phyloP scores from a whole-genome alignment of 1,284 basidiomycete genomes.

The Inonotus obliquus region DNA sequence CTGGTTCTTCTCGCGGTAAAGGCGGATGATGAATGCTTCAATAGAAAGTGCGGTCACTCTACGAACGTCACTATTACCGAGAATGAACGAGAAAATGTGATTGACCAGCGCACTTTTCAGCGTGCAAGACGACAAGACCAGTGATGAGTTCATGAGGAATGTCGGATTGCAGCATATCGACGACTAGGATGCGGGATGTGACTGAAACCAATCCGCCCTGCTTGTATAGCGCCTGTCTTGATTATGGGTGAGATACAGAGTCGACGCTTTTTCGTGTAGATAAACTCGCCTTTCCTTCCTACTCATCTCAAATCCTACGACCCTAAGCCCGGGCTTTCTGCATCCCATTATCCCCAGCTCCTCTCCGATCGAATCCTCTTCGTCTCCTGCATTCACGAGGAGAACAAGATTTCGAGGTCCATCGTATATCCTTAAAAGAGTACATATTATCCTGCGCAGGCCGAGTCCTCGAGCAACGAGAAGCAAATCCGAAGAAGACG shows the following conservation, averaged over 20 bases:
- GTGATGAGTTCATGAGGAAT: conserved; percentile 85
- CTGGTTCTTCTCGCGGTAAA: conserved; percentile 85
- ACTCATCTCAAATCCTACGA: conserved; percentile 81
- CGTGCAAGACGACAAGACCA: conserved; percentile 91
- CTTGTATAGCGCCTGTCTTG: conserved; percentile 83
- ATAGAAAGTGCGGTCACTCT: conserved; percentile 78
- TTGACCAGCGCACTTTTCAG: conserved; percentile 65
- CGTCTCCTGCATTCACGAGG: conserved; percentile 81
- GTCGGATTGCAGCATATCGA: conserved; percentile 89
- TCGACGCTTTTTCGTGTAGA: neutral
- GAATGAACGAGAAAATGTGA: neutral
- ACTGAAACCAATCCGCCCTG: conserved; percentile 88
- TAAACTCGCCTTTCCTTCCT: conserved; percentile 70
- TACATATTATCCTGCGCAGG: conserved; percentile 76
- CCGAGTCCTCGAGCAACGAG: conserved; percentile 87
- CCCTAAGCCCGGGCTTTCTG: conserved; percentile 77
- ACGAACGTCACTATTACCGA: neutral
- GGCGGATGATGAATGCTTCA: conserved; percentile 87
- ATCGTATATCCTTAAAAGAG: conserved; percentile 89
- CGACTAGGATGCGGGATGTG: conserved; percentile 91
- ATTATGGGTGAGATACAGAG: neutral
- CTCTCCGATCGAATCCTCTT: conserved; percentile 91
- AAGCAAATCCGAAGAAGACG: conserved; percentile 76
- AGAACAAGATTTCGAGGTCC: conserved; percentile 82
- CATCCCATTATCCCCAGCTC: conserved; percentile 92